phyloP scores from a whole-genome alignment of 495 filamentous ascomycete genomes.

The Letharia lupina region DNA sequence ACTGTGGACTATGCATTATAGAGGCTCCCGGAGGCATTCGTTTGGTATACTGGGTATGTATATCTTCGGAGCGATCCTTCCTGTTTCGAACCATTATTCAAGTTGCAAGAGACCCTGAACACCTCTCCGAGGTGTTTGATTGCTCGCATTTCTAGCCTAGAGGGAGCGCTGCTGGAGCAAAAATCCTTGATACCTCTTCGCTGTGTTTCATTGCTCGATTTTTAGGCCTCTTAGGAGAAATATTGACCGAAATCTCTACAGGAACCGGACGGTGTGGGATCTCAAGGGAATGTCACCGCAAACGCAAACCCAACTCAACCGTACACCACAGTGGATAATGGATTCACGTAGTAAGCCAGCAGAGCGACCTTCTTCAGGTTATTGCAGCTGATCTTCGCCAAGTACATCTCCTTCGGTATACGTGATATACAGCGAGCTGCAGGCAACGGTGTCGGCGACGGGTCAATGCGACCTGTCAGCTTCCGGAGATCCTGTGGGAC shows the following conservation, averaged over 20 bases:
- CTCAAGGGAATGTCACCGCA: conserved; percentile 9
- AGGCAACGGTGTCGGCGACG: conserved; percentile 17
- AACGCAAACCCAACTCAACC: neutral
- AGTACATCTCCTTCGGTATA: conserved; percentile 23
- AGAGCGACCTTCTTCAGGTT: too few relatives aligned
- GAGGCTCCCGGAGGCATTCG: conserved; percentile 17
- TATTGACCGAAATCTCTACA: neutral
- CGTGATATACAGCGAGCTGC: conserved; percentile 18
- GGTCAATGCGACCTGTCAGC: neutral
- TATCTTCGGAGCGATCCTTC: neutral
- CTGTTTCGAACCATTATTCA: neutral
- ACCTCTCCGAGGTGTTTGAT: neutral
- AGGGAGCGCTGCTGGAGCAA: neutral
- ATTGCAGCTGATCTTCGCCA: neutral
- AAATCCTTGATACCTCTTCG: neutral
- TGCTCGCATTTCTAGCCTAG: neutral
- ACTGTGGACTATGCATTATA: conserved; percentile 15
- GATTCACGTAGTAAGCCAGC: conserved; percentile 18
- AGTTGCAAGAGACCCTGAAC: neutral
- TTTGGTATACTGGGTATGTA: conserved; percentile 12
- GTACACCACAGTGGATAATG: conserved; percentile 18
- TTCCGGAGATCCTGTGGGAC: conserved; percentile 13
- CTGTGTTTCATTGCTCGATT: neutral
- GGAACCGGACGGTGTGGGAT: conserved; percentile 10
- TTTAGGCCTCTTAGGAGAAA: neutral